Conservation (phyloP, 805 yeast genomes). For the Tetrapisispora nanseiensis region DNA sequence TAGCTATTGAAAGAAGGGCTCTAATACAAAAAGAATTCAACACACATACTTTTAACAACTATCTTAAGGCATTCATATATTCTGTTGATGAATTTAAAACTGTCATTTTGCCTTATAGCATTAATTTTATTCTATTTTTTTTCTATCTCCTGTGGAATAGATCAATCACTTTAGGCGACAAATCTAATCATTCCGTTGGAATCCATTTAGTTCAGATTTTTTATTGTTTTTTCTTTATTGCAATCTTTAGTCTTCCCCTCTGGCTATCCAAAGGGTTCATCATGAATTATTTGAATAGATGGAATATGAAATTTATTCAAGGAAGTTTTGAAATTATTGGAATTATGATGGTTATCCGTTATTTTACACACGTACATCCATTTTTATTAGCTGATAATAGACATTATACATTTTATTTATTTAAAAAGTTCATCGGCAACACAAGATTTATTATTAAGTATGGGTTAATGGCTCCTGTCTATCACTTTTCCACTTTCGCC, state of each 20-base stretch:
- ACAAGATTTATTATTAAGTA: conserved; percentile 38
- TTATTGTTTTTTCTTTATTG: conserved; percentile 60
- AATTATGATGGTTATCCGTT: conserved; percentile 41
- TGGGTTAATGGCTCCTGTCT: conserved; percentile 50
- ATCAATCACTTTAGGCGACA: conserved; percentile 88
- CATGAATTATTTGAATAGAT: conserved; percentile 30
- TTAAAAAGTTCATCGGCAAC: conserved; percentile 47
- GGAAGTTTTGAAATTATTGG: conserved; percentile 25
- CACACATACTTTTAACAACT: conserved; percentile 30
- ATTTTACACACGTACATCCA: conserved; percentile 74
- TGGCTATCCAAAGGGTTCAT: conserved; percentile 47
- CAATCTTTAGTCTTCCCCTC: conserved; percentile 60
- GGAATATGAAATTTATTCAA: conserved; percentile 21
- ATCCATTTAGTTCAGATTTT: conserved; percentile 73
- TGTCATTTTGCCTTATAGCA: conserved; percentile 38
- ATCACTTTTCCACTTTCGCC: conserved; percentile 47
- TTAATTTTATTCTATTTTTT: conserved; percentile 45
- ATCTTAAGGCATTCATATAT: conserved; percentile 31
- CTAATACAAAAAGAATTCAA: conserved; percentile 34
- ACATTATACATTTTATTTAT: conserved; percentile 83
- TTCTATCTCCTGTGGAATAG: conserved; percentile 57
- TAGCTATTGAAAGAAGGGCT: conserved; percentile 44
- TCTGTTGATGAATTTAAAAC: conserved; percentile 29
- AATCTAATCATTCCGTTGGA: conserved; percentile 66
- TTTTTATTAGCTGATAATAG: conserved; percentile 89